Evolutionary conservation across 169 alveolate genomes (phyloP).

Genomic region (Plasmodium blacklocki): DNA sequence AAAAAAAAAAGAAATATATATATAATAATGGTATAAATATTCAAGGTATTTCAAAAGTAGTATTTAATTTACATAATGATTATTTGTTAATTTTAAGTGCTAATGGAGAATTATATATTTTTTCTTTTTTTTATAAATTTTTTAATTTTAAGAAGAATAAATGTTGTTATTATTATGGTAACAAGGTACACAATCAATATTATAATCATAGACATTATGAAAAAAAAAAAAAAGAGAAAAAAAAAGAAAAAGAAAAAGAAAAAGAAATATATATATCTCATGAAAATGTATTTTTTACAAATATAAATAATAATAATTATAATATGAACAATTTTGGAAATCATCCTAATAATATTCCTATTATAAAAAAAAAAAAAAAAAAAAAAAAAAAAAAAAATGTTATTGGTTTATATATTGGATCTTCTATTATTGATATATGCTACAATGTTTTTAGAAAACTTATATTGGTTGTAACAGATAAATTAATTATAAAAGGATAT

Average conservation of each 20-base stretch:
- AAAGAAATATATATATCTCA: not conserved
- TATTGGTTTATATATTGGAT: conserved; percentile 63
- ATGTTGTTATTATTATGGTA: conserved; percentile 57
- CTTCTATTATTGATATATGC: conserved; percentile 38
- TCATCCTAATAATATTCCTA: not conserved
- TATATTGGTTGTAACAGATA: conserved; percentile 26
- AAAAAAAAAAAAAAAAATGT: conserved; percentile 1
- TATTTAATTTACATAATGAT: conserved; percentile 64
- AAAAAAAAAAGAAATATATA: conserved; percentile 19
- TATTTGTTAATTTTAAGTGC: conserved; percentile 31
- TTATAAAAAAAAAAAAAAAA: not conserved
- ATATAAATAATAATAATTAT: not conserved
- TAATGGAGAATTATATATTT: conserved; percentile 50
- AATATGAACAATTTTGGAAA: not conserved
- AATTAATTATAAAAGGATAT: conserved; percentile 55
- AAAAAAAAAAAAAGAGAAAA: not conserved
- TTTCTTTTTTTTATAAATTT: conserved; percentile 70
- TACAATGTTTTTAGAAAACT: conserved; percentile 60
- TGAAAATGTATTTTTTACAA: too few species aligned
- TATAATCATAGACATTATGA: not conserved
- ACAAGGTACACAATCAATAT: conserved; percentile 12
- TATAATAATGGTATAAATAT: conserved; percentile 22
- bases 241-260: not conserved
- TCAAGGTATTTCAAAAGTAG: conserved; percentile 59
- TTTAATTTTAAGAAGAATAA: conserved; percentile 47